Base-by-base conservation (phyloP, 139 green algal species). In the Chlamydomonas applanata region DNA sequence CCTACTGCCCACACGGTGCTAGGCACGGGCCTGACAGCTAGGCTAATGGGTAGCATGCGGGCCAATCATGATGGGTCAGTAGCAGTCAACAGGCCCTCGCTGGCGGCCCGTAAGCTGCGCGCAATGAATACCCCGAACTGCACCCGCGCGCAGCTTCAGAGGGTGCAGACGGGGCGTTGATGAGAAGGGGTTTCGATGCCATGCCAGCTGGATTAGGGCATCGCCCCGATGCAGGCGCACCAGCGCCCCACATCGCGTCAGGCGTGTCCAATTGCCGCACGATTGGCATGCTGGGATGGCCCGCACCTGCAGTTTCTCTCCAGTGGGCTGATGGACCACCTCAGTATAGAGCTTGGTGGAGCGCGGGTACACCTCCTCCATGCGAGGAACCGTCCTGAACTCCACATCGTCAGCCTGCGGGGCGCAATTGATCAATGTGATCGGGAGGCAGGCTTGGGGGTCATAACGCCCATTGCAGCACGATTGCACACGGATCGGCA, bases 301-400 rank as follows among this genome's bases (percentile, higher is more conserved):
- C 30, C 53, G 34, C 33, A 76, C 79, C 80, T 82, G 33, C 27
- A 85, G 71, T 24, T 63, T 54, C 36, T 82, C 71, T 44, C 73
- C 73, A 60, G 63, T 79, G 36, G 67, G 45, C 33, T 75, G 71
- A 73, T 93, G 84, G 46, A 89, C 69, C 4, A 94, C 82, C 36
- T 86, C 75, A 36, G 86, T 90, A 75, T 94, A 91, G 14, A 80
- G 49, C 79, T 97, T 97, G 53, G 85, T 80, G 73, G 79, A 91
- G 25, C 64, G 75, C 0, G 93, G 93, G 80, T 92, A 97, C 83
- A 92, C 96, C 62, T 97, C 93, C 17, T 85, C 74, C 65, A 97
- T 89, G 0, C 80, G 86, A n/a, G 93, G 93, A 3, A 63, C 82
- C 71, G 93, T 86, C 0, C 86, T 79, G 81, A 96, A 96, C 20